These are phyloP conservation scores for Leptomonas pyrrhocoris DNA, from an alignment of 208 protist species.

Conservation along the genomic window DNA sequence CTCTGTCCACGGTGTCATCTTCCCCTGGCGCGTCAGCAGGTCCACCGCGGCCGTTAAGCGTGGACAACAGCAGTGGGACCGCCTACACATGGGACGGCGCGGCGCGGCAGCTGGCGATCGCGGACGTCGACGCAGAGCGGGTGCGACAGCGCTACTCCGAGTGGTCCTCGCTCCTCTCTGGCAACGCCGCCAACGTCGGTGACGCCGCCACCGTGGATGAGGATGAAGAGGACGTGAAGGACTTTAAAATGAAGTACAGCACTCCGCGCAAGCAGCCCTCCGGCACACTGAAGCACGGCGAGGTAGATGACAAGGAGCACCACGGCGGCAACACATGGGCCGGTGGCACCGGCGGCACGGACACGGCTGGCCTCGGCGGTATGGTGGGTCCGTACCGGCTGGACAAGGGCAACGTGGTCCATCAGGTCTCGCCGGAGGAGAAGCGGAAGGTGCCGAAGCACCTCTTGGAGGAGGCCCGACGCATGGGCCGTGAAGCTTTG, in stretches of 20 bases:
- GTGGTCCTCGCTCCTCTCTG: conserved; percentile 59
- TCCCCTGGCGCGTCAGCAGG: no score
- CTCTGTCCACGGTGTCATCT: background rate
- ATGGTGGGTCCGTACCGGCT: conserved; percentile 90
- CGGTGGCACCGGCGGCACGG: conserved; percentile 87
- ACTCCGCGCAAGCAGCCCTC: conserved; percentile 71
- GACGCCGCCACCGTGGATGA: conserved; percentile 33
- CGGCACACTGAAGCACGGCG: conserved; percentile 87
- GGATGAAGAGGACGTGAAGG: conserved; percentile 32
- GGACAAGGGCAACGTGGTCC: conserved; percentile 83
- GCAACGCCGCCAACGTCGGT: conserved; percentile 45
- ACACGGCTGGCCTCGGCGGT: conserved; percentile 87
- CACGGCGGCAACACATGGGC: conserved; percentile 94
- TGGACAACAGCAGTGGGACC: conserved; percentile 29
- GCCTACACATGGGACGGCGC: conserved; percentile 37
- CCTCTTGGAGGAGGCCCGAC: conserved; percentile 74
- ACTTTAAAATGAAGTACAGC: conserved; percentile 76
- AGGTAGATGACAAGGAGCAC: conserved; percentile 90
- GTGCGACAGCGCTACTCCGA: conserved; percentile 65
- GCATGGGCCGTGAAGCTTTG: conserved; percentile 81
- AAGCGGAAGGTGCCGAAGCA: conserved; percentile 85
- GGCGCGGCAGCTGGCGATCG: conserved; percentile 42
- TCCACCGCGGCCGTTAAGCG: background rate
- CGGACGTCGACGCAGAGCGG: conserved; percentile 56
- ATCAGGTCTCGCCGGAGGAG: conserved; percentile 88